Evolutionary conservation across 371 early-diverging fungal species (phyloP), one percentile per base, ranked within the genome.

Genomic region (Mycotypha africana): DNA sequence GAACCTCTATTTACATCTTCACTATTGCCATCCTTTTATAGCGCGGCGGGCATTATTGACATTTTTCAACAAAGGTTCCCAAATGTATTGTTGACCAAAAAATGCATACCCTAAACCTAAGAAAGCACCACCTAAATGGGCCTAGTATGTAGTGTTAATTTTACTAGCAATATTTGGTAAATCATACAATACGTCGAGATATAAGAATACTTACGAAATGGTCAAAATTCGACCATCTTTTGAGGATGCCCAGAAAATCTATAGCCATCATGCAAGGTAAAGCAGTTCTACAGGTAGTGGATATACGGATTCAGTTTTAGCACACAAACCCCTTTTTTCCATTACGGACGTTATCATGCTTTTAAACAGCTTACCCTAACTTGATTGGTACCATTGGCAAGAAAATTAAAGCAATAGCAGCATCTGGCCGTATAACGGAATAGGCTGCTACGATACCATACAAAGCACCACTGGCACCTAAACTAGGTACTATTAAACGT

Each of bases 381-480:
- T 83, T 69, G 55, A 86, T 73, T 0, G 84, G 79, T 3, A 88
- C 41, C 51, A 84, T 80, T 2, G 91, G 90, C 19, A 91, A 49
- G 43, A 91, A 89, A 21, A 88, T 73, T 2, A 91, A 49, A 25
- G 65, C 65, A 2, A 88, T 75, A 17, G 73, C 68, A 3, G 82
- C 58, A 14, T 86, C 52, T 0, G 91, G 91, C 38, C 73, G 67
- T 42, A 77, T 16, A 22, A 69, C 58, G 17, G 86, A 81, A 3
- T 76, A 73, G 0, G 74, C 61, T 14, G 79, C 76, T 16, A 89
- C 37, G 17, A 82, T 68, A 11, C 81, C 78, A 47, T 84, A 90
- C 24, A 91, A 66, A 2, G 87, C 89, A 8, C 91, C 90, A 43
- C 84, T 83, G 28, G 91, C 91, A 20, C 91, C 91, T 7, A 90